These are phyloP conservation scores for Cladosporium sp. DNA, from an alignment of 2,329 filamentous ascomycete genomes.

Conservation along the genomic window DNA sequence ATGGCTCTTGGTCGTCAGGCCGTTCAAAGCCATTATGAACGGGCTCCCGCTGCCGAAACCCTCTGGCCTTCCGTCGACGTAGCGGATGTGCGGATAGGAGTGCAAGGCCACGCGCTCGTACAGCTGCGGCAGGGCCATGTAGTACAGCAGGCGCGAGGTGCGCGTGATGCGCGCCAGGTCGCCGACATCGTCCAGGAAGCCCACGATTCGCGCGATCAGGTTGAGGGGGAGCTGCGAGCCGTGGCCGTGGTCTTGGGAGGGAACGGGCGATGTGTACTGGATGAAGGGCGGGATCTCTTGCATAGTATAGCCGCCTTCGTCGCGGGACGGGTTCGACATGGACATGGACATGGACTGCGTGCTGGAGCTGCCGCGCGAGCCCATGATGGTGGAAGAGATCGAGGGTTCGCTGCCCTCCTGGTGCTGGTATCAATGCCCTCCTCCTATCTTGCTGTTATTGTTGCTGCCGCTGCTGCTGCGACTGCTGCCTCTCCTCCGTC, in stretches of 20 bases:
- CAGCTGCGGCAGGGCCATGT: conserved; percentile 63
- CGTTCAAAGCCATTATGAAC: conserved; percentile 63
- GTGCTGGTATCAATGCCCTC: background rate
- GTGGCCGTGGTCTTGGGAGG: conserved; percentile 18
- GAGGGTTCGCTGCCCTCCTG: background rate
- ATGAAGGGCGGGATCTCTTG: conserved; percentile 30
- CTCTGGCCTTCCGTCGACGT: conserved; percentile 57
- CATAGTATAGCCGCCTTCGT: background rate
- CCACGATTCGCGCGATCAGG: conserved; percentile 58
- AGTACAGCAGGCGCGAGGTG: conserved; percentile 62
- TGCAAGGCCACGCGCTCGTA: conserved; percentile 58
- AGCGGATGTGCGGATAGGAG: conserved; percentile 60
- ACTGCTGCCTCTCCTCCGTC: background rate
- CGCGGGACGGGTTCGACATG: background rate
- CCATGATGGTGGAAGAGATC: background rate
- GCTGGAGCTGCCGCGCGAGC: background rate
- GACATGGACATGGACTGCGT: background rate
- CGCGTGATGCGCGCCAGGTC: conserved; percentile 61
- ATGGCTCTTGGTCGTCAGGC: conserved; percentile 58
- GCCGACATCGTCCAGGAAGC: conserved; percentile 57
- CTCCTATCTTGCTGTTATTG: background rate
- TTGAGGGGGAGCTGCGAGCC: conserved; percentile 53
- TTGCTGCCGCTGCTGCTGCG: background rate
- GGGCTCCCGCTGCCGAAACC: conserved; percentile 64
- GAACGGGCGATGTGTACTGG: conserved; percentile 31